Evolutionary conservation across 805 yeast genomes (phyloP).

Genomic region (Zygosaccharomyces bailii): DNA sequence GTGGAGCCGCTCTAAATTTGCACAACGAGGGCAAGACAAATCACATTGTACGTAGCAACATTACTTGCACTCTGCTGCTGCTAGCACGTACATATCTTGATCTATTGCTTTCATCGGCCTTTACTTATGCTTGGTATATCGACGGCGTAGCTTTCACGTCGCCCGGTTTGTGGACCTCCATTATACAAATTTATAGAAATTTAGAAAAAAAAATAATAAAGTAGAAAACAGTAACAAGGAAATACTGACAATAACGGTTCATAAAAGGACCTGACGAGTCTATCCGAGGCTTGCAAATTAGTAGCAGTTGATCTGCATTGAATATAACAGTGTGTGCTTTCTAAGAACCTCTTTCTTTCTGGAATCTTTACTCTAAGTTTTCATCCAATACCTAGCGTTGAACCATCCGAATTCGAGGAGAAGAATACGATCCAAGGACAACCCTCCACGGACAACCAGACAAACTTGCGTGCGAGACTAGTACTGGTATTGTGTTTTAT

Average conservation of each 20-base stretch:
- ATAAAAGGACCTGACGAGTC: background rate
- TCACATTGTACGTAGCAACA: too few relatives aligned
- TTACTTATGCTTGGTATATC: background rate
- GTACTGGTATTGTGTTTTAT: background rate
- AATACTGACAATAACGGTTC: background rate
- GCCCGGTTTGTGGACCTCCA: slow-evolving; percentile 1
- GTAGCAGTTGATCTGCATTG: background rate
- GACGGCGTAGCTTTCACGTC: background rate
- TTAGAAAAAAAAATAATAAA: background rate
- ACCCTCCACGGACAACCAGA: background rate
- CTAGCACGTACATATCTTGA: background rate
- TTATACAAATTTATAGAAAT: background rate
- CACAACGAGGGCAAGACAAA: too few relatives aligned
- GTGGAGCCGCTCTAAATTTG: background rate
- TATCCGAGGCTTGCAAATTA: background rate
- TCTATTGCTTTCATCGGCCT: background rate
- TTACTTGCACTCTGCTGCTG: too few relatives aligned
- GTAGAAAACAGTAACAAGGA: background rate
- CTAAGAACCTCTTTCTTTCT: background rate
- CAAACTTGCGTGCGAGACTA: background rate
- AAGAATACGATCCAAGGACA: background rate
- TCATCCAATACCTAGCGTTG: background rate
- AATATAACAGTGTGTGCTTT: background rate
- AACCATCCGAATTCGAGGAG: slow-evolving; percentile 1
- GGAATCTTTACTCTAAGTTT: background rate